Evolutionary conservation across 306 rosid genomes (phyloP).

Genomic region (Ceratonia siliqua): DNA sequence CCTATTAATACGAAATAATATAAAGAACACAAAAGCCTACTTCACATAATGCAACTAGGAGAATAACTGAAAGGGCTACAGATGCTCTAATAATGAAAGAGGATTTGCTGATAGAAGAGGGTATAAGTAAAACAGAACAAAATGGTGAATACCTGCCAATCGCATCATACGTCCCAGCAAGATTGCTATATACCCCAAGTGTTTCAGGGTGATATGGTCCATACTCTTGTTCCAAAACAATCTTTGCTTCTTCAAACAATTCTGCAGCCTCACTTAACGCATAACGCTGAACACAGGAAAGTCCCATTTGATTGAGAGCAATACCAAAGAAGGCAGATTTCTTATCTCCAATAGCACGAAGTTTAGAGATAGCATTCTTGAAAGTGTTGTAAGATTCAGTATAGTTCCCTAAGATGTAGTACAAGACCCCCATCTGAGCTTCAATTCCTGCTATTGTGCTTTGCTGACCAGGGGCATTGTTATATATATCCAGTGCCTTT

Average conservation of each 20-base stretch:
- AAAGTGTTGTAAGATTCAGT: slow-evolving; percentile 70
- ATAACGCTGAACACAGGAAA: slow-evolving; percentile 71
- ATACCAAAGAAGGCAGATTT: slow-evolving; percentile 85
- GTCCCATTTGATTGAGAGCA: slow-evolving; percentile 95
- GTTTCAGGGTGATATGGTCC: slow-evolving; percentile 91
- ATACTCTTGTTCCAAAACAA: slow-evolving; percentile 61
- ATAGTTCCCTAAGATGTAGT: slow-evolving; percentile 72
- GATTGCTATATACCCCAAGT: slow-evolving; percentile 90
- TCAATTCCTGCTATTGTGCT: slow-evolving; percentile 87
- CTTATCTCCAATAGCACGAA: slow-evolving; percentile 80
- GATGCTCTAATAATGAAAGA: neutral
- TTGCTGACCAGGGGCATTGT: slow-evolving; percentile 76
- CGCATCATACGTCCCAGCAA: slow-evolving; percentile 97
- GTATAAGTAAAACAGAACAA: neutral
- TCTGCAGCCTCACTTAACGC: slow-evolving; percentile 68
- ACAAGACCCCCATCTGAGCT: slow-evolving; percentile 93
- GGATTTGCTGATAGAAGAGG: neutral
- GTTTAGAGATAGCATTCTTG: slow-evolving; percentile 68
- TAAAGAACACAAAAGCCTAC: neutral
- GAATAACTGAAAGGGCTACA: neutral
- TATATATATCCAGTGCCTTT: slow-evolving; percentile 67
- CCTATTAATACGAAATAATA: neutral
- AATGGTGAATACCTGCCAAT: slow-evolving; percentile 65
- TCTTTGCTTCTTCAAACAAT: slow-evolving; percentile 83
- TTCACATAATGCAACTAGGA: neutral